phyloP scores from a whole-genome alignment of 169 alveolate species.

The Plasmodium cynomolgi region DNA sequence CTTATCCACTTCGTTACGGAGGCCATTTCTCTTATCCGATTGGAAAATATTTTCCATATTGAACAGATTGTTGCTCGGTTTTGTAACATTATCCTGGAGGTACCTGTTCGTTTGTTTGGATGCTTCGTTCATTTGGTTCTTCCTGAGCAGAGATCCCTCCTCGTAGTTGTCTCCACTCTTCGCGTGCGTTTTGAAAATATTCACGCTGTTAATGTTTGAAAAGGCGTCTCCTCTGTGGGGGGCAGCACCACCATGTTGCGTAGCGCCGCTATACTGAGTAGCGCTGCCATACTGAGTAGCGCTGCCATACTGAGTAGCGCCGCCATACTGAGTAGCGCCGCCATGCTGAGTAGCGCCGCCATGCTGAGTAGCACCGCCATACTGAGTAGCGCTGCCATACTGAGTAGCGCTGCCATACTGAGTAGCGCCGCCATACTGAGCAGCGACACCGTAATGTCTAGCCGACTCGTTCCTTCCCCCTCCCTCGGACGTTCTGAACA shows the following conservation, averaged over 20 bases:
- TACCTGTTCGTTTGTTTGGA: not conserved
- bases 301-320: not conserved
- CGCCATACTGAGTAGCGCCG: not conserved
- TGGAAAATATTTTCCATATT: not conserved
- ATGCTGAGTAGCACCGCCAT: not conserved
- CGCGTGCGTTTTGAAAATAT: not conserved
- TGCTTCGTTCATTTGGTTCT: not conserved
- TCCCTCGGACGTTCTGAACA: not conserved
- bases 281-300: not conserved
- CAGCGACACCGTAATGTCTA: not conserved
- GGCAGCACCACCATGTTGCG: not conserved
- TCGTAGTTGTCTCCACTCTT: not conserved
- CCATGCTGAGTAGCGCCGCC: not conserved
- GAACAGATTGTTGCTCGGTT: not conserved
- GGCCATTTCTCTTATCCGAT: not conserved
- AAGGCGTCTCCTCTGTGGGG: not conserved
- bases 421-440: too few species aligned
- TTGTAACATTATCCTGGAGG: not conserved
- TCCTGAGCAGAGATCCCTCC: not conserved
- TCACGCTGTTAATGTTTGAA: not conserved
- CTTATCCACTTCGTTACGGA: not conserved
- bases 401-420: not conserved
- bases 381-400: not conserved
- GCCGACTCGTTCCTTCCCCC: not conserved
- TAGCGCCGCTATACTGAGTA: not conserved